phyloP scores from a whole-genome alignment of 306 rosid genomes.

The Vigna hirtella region DNA sequence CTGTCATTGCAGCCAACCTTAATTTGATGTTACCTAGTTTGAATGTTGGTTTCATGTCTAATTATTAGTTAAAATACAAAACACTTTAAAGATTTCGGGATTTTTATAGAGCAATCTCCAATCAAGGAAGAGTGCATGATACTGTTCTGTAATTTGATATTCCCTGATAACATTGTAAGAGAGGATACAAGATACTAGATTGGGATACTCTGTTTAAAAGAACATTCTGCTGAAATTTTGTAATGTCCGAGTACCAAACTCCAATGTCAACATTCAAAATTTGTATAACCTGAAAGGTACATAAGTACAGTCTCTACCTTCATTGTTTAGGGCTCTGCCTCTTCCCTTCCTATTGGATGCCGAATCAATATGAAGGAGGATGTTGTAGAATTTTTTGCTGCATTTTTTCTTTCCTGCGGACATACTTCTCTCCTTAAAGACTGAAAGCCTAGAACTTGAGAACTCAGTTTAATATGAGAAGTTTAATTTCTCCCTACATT shows the following conservation, averaged over 20 bases:
- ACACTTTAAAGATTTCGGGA: neutral
- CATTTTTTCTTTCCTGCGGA: conserved; percentile 1
- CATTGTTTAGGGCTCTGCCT: neutral
- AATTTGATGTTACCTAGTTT: conserved; percentile 2
- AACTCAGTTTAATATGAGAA: conserved; percentile 13
- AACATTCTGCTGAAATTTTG: neutral
- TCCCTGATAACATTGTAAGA: conserved; percentile 11
- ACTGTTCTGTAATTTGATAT: conserved; percentile 31
- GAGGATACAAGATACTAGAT: conserved; percentile 21
- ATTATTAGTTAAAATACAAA: neutral
- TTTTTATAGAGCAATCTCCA: conserved; percentile 6
- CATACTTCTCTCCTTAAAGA: conserved; percentile 6
- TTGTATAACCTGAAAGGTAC: conserved; percentile 28
- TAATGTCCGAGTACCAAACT: conserved; percentile 31
- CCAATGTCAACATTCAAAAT: conserved; percentile 17
- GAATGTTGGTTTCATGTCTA: conserved; percentile 9
- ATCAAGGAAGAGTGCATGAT: conserved; percentile 26
- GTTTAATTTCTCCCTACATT: neutral
- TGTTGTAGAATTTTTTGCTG: neutral
- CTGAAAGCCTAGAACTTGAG: conserved; percentile 14
- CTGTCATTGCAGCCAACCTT: neutral
- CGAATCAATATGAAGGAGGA: conserved; percentile 21
- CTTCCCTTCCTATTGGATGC: conserved; percentile 33
- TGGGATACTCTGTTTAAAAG: neutral
- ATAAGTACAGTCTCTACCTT: conserved; percentile 25